Conservation (phyloP, 2,329 filamentous ascomycete species). For the Coleophoma eucalyptorum region DNA sequence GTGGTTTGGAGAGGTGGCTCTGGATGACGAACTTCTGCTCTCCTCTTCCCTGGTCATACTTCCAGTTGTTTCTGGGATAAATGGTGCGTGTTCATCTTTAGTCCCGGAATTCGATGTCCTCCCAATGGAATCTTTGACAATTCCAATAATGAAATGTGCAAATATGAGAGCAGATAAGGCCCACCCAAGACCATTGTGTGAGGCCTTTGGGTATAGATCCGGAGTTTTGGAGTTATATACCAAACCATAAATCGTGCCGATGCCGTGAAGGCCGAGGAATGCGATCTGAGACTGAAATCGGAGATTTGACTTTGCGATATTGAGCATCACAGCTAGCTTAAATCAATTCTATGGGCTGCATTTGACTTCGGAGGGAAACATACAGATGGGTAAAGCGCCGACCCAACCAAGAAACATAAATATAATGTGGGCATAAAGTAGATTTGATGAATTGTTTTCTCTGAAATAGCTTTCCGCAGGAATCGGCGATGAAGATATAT, state of each 20-base stretch:
- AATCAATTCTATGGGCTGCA: slow-evolving; percentile 1
- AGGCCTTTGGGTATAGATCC: background rate
- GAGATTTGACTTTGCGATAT: slow-evolving; percentile 5
- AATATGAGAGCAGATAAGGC: slow-evolving; percentile 2
- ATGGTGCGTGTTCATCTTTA: background rate
- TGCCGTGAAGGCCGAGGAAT: slow-evolving; percentile 3
- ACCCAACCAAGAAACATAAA: slow-evolving; percentile 7
- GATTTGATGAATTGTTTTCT: slow-evolving; percentile 5
- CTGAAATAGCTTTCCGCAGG: slow-evolving; percentile 9
- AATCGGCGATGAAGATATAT: slow-evolving; percentile 5
- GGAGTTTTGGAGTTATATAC: slow-evolving; percentile 4
- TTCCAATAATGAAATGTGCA: slow-evolving; percentile 1
- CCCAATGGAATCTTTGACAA: slow-evolving; percentile 1
- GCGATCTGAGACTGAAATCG: slow-evolving; percentile 3
- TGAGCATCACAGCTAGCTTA: slow-evolving; percentile 3
- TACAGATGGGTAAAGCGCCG: slow-evolving; percentile 5
- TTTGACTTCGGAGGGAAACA: slow-evolving; percentile 5
- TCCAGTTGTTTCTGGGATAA: background rate
- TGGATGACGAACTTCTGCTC: slow-evolving; percentile 5
- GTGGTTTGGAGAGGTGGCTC: background rate
- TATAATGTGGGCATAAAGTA: slow-evolving; percentile 6
- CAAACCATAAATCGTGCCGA: slow-evolving; percentile 1
- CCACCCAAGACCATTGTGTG: slow-evolving; percentile 1
- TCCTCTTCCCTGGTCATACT: background rate
- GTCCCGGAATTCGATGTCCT: background rate